A percentile compares a stretch with the other conserved stretches of the same genome.
These are phyloP conservation scores for Gracilaria domingensis DNA, from an alignment of 23 red algal species.

Conservation along the genomic window DNA sequence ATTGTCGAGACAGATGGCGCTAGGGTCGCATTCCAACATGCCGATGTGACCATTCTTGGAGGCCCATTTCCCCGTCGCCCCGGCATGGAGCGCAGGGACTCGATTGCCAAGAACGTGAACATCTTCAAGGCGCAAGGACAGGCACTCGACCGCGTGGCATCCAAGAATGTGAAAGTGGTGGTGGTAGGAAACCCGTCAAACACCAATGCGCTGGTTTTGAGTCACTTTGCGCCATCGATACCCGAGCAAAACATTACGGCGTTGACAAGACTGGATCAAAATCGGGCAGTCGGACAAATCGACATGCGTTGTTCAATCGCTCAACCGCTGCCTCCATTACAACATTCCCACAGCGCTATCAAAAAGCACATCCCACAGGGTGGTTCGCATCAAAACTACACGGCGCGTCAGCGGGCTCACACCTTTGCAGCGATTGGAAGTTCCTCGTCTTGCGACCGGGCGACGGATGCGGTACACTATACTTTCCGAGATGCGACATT, in stretches of 20 bases:
- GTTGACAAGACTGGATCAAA: conserved; percentile 97
- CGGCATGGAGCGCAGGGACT: conserved; percentile 94
- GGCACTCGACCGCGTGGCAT: conserved; percentile 76
- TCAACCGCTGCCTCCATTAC: too few relatives aligned
- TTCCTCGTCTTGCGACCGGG: conserved; percentile 71
- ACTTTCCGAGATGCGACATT: conserved; percentile 82
- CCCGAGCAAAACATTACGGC: conserved; percentile 91
- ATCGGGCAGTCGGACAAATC: conserved; percentile 77
- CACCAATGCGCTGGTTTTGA: conserved; percentile 93
- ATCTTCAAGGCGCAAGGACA: conserved; percentile 91
- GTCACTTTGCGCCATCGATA: conserved; percentile 79
- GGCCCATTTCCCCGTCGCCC: conserved; percentile 94
- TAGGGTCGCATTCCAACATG: conserved; percentile 76
- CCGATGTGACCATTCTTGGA: conserved; percentile 86
- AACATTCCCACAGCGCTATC: too few relatives aligned
- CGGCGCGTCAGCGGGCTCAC: not conserved
- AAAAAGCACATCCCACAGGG: too few relatives aligned
- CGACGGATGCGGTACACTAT: conserved; percentile 74
- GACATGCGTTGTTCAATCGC: too few relatives aligned
- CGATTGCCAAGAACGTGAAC: conserved; percentile 90
- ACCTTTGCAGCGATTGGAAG: conserved; percentile 75
- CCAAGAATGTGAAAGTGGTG: conserved; percentile 73
- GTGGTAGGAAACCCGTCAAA: conserved; percentile 99
- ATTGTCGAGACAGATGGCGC: conserved; percentile 73
- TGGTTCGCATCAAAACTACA: not conserved